Conservation (phyloP, 2,329 filamentous ascomycete species). For the Colletotrichum musae region DNA sequence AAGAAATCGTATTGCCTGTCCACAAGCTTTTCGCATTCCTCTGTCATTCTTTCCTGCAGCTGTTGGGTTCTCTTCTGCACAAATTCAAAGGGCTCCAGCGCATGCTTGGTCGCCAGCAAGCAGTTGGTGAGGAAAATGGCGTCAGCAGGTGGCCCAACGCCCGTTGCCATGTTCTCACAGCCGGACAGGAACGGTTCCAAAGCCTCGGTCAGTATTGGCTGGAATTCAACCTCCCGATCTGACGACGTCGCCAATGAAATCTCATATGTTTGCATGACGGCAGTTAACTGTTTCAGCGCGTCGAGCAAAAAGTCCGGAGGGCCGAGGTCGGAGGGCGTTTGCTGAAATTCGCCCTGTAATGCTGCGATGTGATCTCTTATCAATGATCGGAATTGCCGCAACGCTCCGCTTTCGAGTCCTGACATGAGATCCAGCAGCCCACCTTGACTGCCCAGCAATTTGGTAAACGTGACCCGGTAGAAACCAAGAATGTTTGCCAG, state of each 20-base stretch:
- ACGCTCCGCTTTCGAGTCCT: conserved; percentile 80
- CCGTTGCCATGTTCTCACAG: conserved; percentile 78
- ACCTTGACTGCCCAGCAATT: conserved; percentile 79
- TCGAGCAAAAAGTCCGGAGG: conserved; percentile 86
- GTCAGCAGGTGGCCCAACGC: conserved; percentile 70
- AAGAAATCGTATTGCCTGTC: conserved; percentile 82
- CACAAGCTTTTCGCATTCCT: conserved; percentile 70
- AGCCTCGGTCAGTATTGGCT: conserved; percentile 81
- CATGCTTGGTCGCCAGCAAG: conserved; percentile 69
- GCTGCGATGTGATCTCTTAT: conserved; percentile 85
- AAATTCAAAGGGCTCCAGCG: conserved; percentile 75
- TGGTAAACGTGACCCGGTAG: conserved; percentile 88
- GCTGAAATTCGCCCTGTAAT: conserved; percentile 79
- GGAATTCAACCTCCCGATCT: conserved; percentile 78
- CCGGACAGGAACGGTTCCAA: conserved; percentile 88
- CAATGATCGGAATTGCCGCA: conserved; percentile 85
- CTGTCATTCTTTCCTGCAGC: conserved; percentile 70
- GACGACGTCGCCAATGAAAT: conserved; percentile 77
- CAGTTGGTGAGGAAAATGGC: conserved; percentile 84
- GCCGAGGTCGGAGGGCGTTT: conserved; percentile 79
- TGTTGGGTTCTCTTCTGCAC: conserved; percentile 68
- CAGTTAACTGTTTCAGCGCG: conserved; percentile 81
- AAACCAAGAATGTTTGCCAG: conserved; percentile 91
- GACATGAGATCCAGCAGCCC: conserved; percentile 78
- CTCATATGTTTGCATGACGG: conserved; percentile 89